Base-by-base conservation (phyloP, 2,329 filamentous ascomycete genomes). In the Colletotrichum sp. region DNA sequence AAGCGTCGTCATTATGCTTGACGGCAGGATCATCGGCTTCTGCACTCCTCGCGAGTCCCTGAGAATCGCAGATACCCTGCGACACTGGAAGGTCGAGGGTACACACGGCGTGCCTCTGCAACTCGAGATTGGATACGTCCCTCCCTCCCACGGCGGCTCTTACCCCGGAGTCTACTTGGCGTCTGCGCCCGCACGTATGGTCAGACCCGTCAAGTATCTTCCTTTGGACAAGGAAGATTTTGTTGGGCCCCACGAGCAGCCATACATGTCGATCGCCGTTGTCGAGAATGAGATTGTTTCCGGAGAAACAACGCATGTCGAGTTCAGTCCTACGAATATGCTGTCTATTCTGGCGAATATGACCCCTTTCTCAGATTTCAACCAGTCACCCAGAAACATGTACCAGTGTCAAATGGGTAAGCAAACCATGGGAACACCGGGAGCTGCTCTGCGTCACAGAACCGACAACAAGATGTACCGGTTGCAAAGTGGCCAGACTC, bases 391-490 rank as follows among this genome's bases (percentile, higher is more conserved):
- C 2, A 91, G 97, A 90, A 99, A 99, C 86, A 98, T 98, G 96
- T 99, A 98, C 84, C 95, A 98, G 83, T 98, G 96, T 87, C 97
- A 98, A 89, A 98, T 98, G 97, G 96, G 95, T 87, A 99, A 99
- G 84, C 97, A 99, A 87, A 96, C 96, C 1, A 99, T 99, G 97
- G 97, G 97, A 84, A 98, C 97, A 28, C 96, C 96, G 5, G 96
- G 94, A 73, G 94, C 96, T 9, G 94, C 96, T 4, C 88, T 96
- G 77, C 90, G 92, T 73, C 94, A 97, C 86, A 93, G 97, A 82
- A 98, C 96, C 64, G 97, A 99, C 87, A 98, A 99, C 91, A 99
- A 99, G 87, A 92, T 95, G 80, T 99, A 99, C 85, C 92, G 94
- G 77, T 87, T 99, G 59, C 97, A 98, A 85, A 98, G 96, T 18